phyloP scores from a whole-genome alignment of 176 grass and related monocot genomes.

The Coix lacrymajobi region DNA sequence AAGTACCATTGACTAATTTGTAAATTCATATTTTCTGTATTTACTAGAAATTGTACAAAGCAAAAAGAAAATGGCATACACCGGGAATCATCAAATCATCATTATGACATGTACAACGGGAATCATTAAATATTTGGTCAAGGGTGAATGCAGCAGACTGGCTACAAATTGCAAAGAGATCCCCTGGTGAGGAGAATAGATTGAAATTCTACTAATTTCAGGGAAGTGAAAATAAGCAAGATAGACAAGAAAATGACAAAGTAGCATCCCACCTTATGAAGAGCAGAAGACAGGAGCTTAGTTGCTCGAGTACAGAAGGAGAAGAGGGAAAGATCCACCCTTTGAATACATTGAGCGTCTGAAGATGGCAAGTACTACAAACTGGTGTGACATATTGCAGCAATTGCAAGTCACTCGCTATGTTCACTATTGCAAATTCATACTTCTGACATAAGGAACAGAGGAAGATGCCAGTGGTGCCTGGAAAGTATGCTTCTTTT shows the following conservation, averaged over 20 bases:
- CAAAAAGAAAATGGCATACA: not conserved
- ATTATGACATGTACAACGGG: too few species aligned
- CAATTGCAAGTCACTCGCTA: not conserved
- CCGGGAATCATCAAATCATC: not conserved
- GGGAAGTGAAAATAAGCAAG: not conserved
- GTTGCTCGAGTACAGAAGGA: not conserved
- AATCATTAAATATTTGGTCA: too few species aligned
- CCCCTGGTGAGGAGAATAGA: not conserved
- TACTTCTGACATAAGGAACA: not conserved
- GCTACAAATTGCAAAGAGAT: not conserved
- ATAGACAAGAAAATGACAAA: not conserved
- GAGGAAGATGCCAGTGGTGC: constrained; percentile 8
- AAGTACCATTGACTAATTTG: not conserved
- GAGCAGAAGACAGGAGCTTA: not conserved
- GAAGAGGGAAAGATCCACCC: not conserved
- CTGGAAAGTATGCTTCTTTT: constrained; percentile 28
- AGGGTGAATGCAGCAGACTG: not conserved
- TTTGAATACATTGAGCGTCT: not conserved
- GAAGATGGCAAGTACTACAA: not conserved
- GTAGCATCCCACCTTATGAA: not conserved
- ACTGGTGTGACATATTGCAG: not conserved
- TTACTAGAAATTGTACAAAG: not conserved
- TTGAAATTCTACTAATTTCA: not conserved
- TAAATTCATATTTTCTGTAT: not conserved
- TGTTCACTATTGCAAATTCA: not conserved